phyloP scores from a whole-genome alignment of 345 rosid species.

The Gossypium bickii region DNA sequence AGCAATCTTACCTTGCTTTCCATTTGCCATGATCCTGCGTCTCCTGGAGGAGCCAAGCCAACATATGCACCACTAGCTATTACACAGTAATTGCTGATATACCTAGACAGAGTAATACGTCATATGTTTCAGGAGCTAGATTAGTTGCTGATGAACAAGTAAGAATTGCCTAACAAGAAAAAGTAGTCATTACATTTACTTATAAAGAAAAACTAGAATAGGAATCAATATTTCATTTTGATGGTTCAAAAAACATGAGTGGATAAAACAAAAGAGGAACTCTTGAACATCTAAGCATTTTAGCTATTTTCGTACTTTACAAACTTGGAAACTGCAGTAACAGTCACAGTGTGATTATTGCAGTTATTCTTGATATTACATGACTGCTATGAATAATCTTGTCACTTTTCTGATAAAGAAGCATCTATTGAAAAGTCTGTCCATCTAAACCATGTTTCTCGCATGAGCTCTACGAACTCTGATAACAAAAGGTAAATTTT shows the following conservation, averaged over 20 bases:
- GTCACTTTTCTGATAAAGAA: not conserved
- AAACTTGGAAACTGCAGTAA: not conserved
- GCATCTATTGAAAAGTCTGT: not conserved
- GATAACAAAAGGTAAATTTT: slow-evolving; percentile 6
- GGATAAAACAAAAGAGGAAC: not conserved
- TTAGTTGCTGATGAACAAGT: too few species aligned
- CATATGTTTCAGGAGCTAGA: too few species aligned
- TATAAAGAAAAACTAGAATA: not conserved
- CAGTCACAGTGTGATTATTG: not conserved
- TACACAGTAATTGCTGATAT: slow-evolving; percentile 33
- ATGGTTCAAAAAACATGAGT: not conserved
- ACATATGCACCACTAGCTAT: slow-evolving; percentile 60
- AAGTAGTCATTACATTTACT: slow-evolving; percentile 7
- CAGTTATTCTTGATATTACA: not conserved
- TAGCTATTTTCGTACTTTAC: not conserved
- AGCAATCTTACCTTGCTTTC: slow-evolving; percentile 60
- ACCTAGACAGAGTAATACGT: slow-evolving; percentile 33
- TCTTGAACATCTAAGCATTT: not conserved
- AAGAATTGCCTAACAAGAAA: not conserved
- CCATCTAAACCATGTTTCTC: not conserved
- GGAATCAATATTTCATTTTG: not conserved
- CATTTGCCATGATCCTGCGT: slow-evolving; percentile 77
- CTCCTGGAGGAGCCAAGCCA: slow-evolving; percentile 76
- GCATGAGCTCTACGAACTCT: not conserved
- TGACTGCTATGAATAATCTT: not conserved